Evolutionary conservation across 768 basidiomycete species (phyloP), one percentile per base, ranked within the genome.

Genomic region (Tylopilus cervinicoccineus): DNA sequence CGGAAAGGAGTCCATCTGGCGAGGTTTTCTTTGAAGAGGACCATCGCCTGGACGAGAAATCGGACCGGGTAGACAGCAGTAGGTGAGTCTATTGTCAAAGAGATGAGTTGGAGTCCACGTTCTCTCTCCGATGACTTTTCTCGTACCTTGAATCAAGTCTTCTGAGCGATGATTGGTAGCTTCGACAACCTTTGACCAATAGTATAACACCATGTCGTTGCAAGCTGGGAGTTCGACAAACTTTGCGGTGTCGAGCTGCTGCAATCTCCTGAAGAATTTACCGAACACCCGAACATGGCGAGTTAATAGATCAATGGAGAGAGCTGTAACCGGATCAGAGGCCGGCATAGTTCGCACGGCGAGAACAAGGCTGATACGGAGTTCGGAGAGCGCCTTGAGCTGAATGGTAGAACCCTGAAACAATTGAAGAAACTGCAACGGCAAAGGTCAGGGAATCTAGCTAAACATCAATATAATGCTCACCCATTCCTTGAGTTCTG

Each of bases 1-100:
- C 79, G 77, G 17, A 72, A 64, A 4, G 84, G 81, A 1, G 84
- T 76, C 88, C 89, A 93, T 59, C 83, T 85, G 9, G 81, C 75
- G 20, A 93, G 74, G 54, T 79, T 87, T 49, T 91, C 90, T 57
- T 86, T 89, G 70, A 93, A 92, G 9, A 93, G 69, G 6, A 87
- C 84, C 82, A 93, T 84, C 3, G 84, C 86, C 60, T 91, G 89
- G 0, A 92, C 86, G 48, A 93, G 71, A 58, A 88, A 82, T 11
- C 84, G 80, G 20, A 87, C 73, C n/a, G 91, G 90, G 60, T 83
- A 91, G 2, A 83, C 64, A 2, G 82, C 85, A 37, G 73, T 67
- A 26, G 72, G 62, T 0, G 81, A 78, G 62, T 92, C 88, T 91
- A 49, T 37, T 31, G 9, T 45, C 22, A 5, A 41, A 23, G 22